Percentiles rank a stretch among this genome's conserved stretches.
Conservation (phyloP, 495 filamentous ascomycete genomes). For the Diplogelasinospora grovesii region DNA sequence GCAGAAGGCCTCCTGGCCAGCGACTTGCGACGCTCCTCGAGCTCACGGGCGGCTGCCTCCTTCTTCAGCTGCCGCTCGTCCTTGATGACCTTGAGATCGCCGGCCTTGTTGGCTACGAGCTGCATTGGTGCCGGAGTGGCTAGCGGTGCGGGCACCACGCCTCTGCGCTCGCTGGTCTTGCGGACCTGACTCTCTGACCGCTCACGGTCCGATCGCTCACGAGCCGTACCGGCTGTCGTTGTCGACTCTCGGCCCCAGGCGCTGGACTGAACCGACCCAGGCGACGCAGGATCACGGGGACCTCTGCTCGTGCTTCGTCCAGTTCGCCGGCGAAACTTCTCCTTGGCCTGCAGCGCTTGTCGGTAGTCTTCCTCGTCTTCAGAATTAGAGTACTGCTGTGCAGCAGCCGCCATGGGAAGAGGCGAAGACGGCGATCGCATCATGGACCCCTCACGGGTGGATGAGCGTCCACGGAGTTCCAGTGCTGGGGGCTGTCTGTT, state of each 20-base stretch:
- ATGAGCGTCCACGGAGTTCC: slow-evolving; percentile 48
- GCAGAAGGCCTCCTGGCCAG: slow-evolving; percentile 72
- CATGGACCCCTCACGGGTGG: slow-evolving; percentile 46
- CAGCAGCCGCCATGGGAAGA: slow-evolving; percentile 53
- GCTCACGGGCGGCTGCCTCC: slow-evolving; percentile 74
- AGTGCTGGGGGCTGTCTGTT: slow-evolving; percentile 41
- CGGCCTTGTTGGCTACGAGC: slow-evolving; percentile 22
- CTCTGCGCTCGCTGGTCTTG: slow-evolving; percentile 17
- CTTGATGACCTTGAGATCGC: slow-evolving; percentile 39
- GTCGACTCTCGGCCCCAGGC: slow-evolving; percentile 18
- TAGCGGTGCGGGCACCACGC: slow-evolving; percentile 13
- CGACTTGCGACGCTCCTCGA: slow-evolving; percentile 79
- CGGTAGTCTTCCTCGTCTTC: slow-evolving; percentile 57
- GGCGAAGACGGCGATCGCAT: slow-evolving; percentile 75
- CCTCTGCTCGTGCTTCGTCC: slow-evolving; percentile 53
- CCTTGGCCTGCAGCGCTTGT: slow-evolving; percentile 53
- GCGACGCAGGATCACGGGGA: slow-evolving; percentile 16
- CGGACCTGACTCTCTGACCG: slow-evolving; percentile 47
- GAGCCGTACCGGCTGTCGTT: neutral
- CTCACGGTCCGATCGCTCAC: slow-evolving; percentile 41
- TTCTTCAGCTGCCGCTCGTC: slow-evolving; percentile 55
- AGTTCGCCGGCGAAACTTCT: slow-evolving; percentile 54
- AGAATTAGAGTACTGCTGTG: slow-evolving; percentile 34
- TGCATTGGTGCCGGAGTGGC: slow-evolving; percentile 28
- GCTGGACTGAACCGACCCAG: slow-evolving; percentile 13